Conservation (phyloP, 495 filamentous ascomycete species). For the Penicillium angulare region DNA sequence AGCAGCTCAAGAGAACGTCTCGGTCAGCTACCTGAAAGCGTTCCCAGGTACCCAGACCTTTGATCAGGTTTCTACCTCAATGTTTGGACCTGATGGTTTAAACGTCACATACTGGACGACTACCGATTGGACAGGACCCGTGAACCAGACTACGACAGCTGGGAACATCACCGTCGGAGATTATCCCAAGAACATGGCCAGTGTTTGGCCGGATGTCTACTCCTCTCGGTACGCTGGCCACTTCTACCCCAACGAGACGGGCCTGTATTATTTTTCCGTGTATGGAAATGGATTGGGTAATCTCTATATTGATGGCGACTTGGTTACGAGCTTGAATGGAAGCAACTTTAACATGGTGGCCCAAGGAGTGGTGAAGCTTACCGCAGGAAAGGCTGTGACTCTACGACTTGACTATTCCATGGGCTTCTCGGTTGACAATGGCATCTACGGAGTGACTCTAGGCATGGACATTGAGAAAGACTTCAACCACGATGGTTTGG, state of each 20-base stretch:
- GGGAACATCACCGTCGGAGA: background rate
- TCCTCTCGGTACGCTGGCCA: background rate
- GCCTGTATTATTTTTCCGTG: background rate
- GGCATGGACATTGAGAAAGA: slow-evolving; percentile 1
- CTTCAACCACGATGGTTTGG: background rate
- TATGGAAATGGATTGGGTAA: slow-evolving; percentile 2
- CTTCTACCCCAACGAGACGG: background rate
- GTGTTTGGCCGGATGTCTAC: background rate
- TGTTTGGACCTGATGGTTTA: background rate
- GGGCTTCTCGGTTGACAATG: background rate
- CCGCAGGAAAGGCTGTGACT: background rate
- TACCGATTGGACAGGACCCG: slow-evolving; percentile 2
- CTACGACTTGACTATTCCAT: slow-evolving; percentile 1
- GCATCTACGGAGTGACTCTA: background rate
- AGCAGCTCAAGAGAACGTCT: background rate
- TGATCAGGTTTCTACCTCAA: background rate
- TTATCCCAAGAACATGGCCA: background rate
- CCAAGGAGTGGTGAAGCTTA: slow-evolving; percentile 3
- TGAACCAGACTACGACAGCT: background rate
- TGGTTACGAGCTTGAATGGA: slow-evolving; percentile 1
- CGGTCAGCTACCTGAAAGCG: background rate
- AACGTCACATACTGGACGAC: slow-evolving; percentile 2
- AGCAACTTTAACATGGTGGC: background rate
- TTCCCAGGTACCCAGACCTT: slow-evolving; percentile 2
- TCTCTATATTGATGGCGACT: background rate